Evolutionary conservation across 106 monocot genomes (phyloP), one percentile per base, ranked within the genome.

Genomic region (Dioscorea alata): DNA sequence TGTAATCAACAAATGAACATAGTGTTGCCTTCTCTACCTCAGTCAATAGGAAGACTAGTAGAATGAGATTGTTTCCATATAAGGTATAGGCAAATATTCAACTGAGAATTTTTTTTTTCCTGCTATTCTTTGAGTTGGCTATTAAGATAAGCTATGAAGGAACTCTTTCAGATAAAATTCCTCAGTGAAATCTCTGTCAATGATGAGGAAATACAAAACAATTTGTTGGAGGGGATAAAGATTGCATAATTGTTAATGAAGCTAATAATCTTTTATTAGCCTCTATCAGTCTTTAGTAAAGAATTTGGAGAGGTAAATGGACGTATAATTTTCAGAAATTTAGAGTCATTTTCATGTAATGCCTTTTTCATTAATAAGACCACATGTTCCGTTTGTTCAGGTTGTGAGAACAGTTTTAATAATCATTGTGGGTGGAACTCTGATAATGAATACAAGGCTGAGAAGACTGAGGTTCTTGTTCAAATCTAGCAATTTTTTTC

Each of bases 391-490:
- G 4, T 6, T 1, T 59, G 0, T 59, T 59, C 69, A 80, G 80
- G 74, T 73, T 50, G 74, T 70, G 20, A 66, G 65, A 23, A 70
- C 75, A 33, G 8, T 66, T 35, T 19, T 80, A 17, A 31, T 80
- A 69, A 66, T 80, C 42, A 57, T 80, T 1, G 75, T 75, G n/a
- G 75, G 74, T 67, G 74, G 70, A 33, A 71, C 75, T 33, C 75
- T 80, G 59, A 24, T 80, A 9, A 15, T 78, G 50, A 74, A 63
- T 33, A 59, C 54, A 21, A 79, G 69, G 72, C 69, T 21, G 64
- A 70, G 64, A 70, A 67, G 52, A 4, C 67, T 23, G 7, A 52
- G 50, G 52, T 67, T 23, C 13, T 8, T 50, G 31, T 3, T 14
- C 42, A 31, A 16, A 13, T 53, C 20, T 8, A 23, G 15, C 5